Conservation (phyloP, 805 yeast genomes). For the Lachancea quebecensis region DNA sequence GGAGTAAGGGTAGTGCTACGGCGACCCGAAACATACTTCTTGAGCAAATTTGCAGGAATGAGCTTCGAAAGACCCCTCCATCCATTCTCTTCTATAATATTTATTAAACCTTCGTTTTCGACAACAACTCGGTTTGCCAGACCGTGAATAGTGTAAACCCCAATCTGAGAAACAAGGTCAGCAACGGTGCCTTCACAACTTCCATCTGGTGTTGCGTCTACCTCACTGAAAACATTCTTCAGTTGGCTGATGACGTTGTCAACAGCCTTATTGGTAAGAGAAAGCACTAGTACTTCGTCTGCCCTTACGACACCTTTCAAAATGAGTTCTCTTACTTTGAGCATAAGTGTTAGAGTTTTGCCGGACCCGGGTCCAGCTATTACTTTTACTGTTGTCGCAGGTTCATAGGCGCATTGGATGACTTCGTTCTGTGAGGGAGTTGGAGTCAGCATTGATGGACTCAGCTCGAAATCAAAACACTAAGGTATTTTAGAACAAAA, state of each 20-base stretch:
- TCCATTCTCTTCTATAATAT: constrained; percentile 48
- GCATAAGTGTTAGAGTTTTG: constrained; percentile 53
- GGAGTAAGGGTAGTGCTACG: constrained; percentile 8
- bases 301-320: constrained; percentile 36
- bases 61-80: constrained; percentile 41
- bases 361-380: constrained; percentile 75
- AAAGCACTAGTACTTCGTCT: constrained; percentile 49
- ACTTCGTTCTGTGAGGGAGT: constrained; percentile 44
- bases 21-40: constrained; percentile 7
- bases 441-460: constrained; percentile 14
- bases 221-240: constrained; percentile 21
- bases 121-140: constrained; percentile 47
- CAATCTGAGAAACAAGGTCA: constrained; percentile 26
- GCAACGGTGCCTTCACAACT: background rate
- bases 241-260: constrained; percentile 36
- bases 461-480: background rate
- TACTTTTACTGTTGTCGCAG: constrained; percentile 41
- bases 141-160: constrained; percentile 57
- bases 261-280: constrained; percentile 67
- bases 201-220: constrained; percentile 17
- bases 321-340: constrained; percentile 45
- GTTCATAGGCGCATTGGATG: constrained; percentile 36
- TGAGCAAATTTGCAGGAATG: constrained; percentile 22
- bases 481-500: background rate
- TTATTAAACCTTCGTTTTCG: constrained; percentile 32